Conservation (phyloP, 2,329 filamentous ascomycete species). For the Fusarium neocosmosporiellum region DNA sequence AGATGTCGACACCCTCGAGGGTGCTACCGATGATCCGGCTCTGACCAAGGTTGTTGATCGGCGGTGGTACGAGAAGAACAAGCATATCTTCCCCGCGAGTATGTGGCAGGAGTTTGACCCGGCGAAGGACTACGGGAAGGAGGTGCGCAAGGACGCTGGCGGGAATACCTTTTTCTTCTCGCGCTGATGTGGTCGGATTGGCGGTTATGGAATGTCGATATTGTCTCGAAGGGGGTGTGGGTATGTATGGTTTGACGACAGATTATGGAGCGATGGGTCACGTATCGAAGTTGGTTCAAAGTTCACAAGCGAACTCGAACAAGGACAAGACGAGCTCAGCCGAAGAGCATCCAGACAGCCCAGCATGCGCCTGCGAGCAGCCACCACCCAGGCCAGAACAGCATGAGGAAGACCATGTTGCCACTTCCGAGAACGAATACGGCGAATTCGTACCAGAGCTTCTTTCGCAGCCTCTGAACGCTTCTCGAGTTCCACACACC, state of each 20-base stretch:
- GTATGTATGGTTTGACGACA: constrained; percentile 7
- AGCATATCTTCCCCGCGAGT: constrained; percentile 97
- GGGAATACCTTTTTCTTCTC: constrained; percentile 95
- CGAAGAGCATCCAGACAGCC: constrained; percentile 48
- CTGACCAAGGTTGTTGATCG: constrained; percentile 95
- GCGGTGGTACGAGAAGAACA: constrained; percentile 96
- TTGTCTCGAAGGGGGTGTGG: constrained; percentile 6
- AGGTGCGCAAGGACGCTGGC: constrained; percentile 83
- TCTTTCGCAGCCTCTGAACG: constrained; percentile 54
- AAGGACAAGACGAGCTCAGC: constrained; percentile 43
- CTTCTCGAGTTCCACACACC: constrained; percentile 53
- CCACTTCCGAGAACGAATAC: constrained; percentile 62
- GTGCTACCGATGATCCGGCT: constrained; percentile 79
- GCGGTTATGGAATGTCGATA: constrained; percentile 3
- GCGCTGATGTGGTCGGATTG: constrained; percentile 42
- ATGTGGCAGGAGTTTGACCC: constrained; percentile 96
- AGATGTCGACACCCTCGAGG: constrained; percentile 73
- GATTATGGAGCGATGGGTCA: constrained; percentile 20
- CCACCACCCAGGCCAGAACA: constrained; percentile 70
- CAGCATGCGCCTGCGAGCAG: constrained; percentile 54
- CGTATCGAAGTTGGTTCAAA: constrained; percentile 18
- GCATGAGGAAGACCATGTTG: constrained; percentile 59
- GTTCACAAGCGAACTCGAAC: constrained; percentile 12
- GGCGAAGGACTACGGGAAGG: constrained; percentile 82
- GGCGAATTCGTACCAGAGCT: constrained; percentile 64